Base-by-base conservation (phyloP, 202 grass and related monocot genomes). In the Cymbopogon flexuosus region DNA sequence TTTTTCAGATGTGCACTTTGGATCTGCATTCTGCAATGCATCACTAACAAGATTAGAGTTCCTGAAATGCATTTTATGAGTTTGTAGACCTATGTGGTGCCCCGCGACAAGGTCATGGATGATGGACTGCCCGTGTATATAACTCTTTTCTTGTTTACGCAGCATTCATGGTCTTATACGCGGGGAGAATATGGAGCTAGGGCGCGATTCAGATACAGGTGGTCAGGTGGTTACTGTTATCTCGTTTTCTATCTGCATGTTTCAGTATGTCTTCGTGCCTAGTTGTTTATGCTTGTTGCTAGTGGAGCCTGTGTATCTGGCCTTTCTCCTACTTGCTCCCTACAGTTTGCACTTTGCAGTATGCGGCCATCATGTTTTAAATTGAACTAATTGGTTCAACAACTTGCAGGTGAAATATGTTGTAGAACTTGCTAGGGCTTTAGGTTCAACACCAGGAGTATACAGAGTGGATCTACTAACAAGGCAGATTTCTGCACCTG, bases 131-230 rank as follows among this genome's bases (percentile, higher is more conserved):
- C n/a, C n/a, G 10, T 57, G 8, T 22, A 10, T 22, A 22, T 57
- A 22, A 57, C 54, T 57, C 54, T 22, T 39, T 75, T 8, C n/a
- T 70, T 74, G 47, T 91, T 83, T 81, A 19, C 63, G 22, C 65
- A 94, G 92, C 82, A 87, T 94, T 79, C 92, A 94, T 86, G 92
- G 92, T 68, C 89, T 94, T 54, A 83, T 94, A 83, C 89, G 89
- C 2, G 92, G 92, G 13, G 92, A 94, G 64, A 94, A 94, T 84
- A 94, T 94, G 92, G 92, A 94, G 70, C 82, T 94, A 47, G 92
- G 87, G 6, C 51, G 87, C 34, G 92, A 94, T 80, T 94, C 92
- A 75, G 92, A 94, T 80, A 94, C 92, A 8, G 92, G 89, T 13
- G 92, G 87, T 46, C 92, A 94, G 89, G 92, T 94, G 72, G 47